Percentiles rank a stretch among this genome's conserved stretches.
phyloP scores from a whole-genome alignment of 2,329 filamentous ascomycete species.

The Aspergillus sp. region DNA sequence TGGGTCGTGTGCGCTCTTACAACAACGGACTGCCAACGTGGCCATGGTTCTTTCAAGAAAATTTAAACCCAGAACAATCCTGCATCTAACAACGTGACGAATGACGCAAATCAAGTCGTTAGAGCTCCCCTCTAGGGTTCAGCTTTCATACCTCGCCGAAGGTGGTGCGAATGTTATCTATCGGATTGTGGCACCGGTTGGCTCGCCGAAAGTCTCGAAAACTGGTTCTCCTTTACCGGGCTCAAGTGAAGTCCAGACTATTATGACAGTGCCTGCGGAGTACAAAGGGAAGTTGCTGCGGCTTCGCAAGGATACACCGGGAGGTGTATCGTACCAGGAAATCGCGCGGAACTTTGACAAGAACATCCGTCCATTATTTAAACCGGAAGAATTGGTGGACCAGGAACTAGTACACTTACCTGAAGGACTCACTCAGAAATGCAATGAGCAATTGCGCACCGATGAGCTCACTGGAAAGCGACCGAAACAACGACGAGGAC shows the following conservation, averaged over 20 bases:
- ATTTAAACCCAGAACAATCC: slow-evolving; percentile 10
- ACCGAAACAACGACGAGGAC: slow-evolving; percentile 50
- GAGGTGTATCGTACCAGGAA: slow-evolving; percentile 52
- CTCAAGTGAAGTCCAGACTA: slow-evolving; percentile 1
- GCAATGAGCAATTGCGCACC: slow-evolving; percentile 54
- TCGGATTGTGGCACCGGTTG: slow-evolving; percentile 48
- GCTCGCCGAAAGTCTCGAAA: slow-evolving; percentile 24
- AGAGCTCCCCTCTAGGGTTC: slow-evolving; percentile 36
- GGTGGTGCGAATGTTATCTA: slow-evolving; percentile 79
- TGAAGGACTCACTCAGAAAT: slow-evolving; percentile 46
- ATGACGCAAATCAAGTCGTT: slow-evolving; percentile 35
- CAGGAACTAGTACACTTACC: slow-evolving; percentile 56
- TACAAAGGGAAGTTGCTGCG: slow-evolving; percentile 56
- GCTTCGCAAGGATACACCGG: slow-evolving; percentile 58
- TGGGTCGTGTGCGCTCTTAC: slow-evolving; percentile 8
- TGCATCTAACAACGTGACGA: slow-evolving; percentile 19
- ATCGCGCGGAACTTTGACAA: slow-evolving; percentile 41
- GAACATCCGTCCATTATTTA: slow-evolving; percentile 57
- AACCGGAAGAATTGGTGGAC: slow-evolving; percentile 53
- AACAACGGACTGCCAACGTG: slow-evolving; percentile 9
- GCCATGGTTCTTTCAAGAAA: slow-evolving; percentile 19
- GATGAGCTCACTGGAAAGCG: slow-evolving; percentile 48
- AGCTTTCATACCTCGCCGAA: slow-evolving; percentile 57
- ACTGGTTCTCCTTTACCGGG: slow-evolving; percentile 19
- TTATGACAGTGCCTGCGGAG: slow-evolving; percentile 18